Base-by-base conservation (phyloP, 208 protist genomes). In the Hexamita inflata region DNA sequence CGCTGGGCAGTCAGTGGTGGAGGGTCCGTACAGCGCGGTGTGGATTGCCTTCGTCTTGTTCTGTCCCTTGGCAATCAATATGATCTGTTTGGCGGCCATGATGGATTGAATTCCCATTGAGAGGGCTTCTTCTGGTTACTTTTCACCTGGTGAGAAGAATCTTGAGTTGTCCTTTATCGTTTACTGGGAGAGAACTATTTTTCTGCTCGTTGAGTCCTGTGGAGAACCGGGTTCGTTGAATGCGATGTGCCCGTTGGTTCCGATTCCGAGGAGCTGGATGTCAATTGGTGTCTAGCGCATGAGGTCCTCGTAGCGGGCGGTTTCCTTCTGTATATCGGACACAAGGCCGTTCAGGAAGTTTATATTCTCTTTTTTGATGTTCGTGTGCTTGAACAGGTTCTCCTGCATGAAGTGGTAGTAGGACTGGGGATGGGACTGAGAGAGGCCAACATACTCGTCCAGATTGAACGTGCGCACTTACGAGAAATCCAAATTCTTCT, bases 381-480 rank as follows among this genome's bases (percentile, higher is more conserved):
- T 67, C 15, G 67, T 34, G 49, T 66, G 11, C 57, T 35, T 9
- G 73, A 76, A 76, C 32, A 76, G 73, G 73, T 76, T 7, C 58
- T 62, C 73, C 57, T 76, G 58, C 73, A 76, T 76, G 73, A 76
- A 76, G 32, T n/a, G 26, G 29, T n/a, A n/a, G 59, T 76, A 76
- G 49, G 49, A 45, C 73, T 76, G 58, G 73, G n/a, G 29, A 35
- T 76, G 73, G 19, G 7, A 7, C 9, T 9, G 9, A n/a, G 73
- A 32, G 58, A 76, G 57, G n/a, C 73, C 57, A 9, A 30, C 4
- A 45, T 76, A 76, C 73, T 76, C 73, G 59, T 76, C 73, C 28
- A 76, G 73, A 40, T 76, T 76, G 73, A 67, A 66, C 19, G 73
- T 59, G 58, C 26, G 19, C 1, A 62, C 49, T 7, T 49, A 11